These are phyloP conservation scores for Citrullus colocynthis DNA, from an alignment of 306 rosid species.

Conservation along the genomic window DNA sequence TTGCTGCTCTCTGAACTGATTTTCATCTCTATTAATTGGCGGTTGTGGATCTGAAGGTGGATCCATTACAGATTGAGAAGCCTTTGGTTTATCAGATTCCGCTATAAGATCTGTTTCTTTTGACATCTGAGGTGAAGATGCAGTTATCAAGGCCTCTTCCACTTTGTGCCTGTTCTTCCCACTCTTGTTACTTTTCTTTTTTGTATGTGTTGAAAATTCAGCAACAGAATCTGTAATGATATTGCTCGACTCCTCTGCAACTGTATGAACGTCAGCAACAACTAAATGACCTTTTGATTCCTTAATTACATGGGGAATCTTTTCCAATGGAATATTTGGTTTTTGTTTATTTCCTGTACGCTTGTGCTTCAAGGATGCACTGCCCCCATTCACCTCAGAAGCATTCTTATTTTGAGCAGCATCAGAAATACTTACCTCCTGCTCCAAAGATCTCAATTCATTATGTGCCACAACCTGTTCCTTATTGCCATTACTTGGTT, in stretches of 20 bases:
- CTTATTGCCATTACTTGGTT: conserved; percentile 15
- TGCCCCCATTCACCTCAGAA: conserved; percentile 33
- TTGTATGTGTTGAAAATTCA: conserved; percentile 35
- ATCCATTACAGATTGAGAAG: conserved; percentile 32
- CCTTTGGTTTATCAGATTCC: conserved; percentile 39
- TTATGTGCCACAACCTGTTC: conserved; percentile 27
- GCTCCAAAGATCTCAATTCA: conserved; percentile 32
- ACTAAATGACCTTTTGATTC: conserved; percentile 26
- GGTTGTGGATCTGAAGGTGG: conserved; percentile 30
- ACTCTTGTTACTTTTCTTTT: conserved; percentile 57
- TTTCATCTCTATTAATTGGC: conserved; percentile 30
- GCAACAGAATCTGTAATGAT: conserved; percentile 21
- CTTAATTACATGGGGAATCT: conserved; percentile 14
- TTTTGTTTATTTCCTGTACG: conserved; percentile 45
- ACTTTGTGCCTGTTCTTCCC: conserved; percentile 51
- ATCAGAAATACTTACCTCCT: conserved; percentile 28
- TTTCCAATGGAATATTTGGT: conserved; percentile 37
- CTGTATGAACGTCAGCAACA: conserved; percentile 14
- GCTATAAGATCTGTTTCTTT: conserved; percentile 30
- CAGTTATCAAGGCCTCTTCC: conserved; percentile 29
- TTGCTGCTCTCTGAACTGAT: conserved; percentile 36
- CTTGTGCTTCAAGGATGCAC: conserved; percentile 46
- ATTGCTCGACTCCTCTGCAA: conserved; percentile 30
- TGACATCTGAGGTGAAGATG: conserved; percentile 20
- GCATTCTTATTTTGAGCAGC: conserved; percentile 17